Base-by-base conservation (phyloP, 2,329 filamentous ascomycete species). In the Paecilomyces fulvus region DNA sequence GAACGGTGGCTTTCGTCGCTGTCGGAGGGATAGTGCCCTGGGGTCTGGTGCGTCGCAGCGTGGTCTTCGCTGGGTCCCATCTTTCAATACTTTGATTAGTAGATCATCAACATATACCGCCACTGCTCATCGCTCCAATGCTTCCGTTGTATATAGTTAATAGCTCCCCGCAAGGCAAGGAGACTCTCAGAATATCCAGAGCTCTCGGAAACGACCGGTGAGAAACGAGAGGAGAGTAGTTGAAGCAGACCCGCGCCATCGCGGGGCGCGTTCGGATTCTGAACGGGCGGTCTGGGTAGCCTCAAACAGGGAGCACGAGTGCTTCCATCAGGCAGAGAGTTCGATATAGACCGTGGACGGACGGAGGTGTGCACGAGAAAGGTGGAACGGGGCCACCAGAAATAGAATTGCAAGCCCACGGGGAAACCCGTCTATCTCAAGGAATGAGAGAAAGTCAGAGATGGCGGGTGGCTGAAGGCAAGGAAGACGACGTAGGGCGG, bases 1-100 rank as follows among this genome's bases (percentile, higher is more conserved):
- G 60, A 49, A n/a, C 56, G 51, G 25, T 53, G 58, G 11, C 37
- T 43, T 17, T 58, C 46, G 49, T 59, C 64, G 33, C 66, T 65
- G 14, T 65, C 59, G 49, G 60, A 63, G 8, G 78, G 77, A 58
- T 77, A 81, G n/a, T 76, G 74, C 51, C 80, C 79, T 20, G 79
- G 78, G 2, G 80, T 73, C 30, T 72, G 70, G 49, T n/a, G 20
- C 11, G 52, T 25, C 21, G 23, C 23, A 28, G 25, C 10, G 23
- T 28, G 48, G 8, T 49, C 48, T 28, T 49, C 48, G 21, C 48
- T 49, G 20, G 20, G 6, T 12, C 17, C 20, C 48, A 49, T 49
- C 20, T 49, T 49, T 49, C 48, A 48, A 17, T 43, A 17, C 37
- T 43, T 10, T 28, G 9, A 10, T 49, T 28, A 28, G 20, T n/a